Evolutionary conservation across 257 asterid genomes (phyloP).

Genomic region (Cordia subcordata): DNA sequence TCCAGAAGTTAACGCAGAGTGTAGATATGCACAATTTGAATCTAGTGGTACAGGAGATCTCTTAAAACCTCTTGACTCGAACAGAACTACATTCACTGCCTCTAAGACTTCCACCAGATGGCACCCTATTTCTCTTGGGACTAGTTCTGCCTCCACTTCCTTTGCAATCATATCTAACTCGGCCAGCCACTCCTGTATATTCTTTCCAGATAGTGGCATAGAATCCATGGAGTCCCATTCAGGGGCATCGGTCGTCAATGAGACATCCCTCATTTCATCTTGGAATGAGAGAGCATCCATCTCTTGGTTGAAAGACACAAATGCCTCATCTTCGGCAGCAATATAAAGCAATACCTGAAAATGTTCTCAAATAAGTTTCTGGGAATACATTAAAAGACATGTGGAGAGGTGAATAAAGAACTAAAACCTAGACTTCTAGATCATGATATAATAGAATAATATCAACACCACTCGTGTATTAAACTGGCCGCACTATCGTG

Average conservation of each 20-base stretch:
- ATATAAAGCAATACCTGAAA: constrained; percentile 73
- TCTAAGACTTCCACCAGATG: constrained; percentile 72
- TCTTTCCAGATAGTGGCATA: constrained; percentile 80
- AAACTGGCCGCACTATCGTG: no score
- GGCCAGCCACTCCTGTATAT: constrained; percentile 59
- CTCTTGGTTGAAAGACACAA: constrained; percentile 61
- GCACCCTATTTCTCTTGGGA: constrained; percentile 78
- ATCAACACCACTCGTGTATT: no score
- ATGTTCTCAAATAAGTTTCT: background rate
- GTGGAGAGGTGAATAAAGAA: background rate
- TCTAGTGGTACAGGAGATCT: constrained; percentile 70
- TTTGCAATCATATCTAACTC: constrained; percentile 74
- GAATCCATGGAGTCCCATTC: constrained; percentile 52
- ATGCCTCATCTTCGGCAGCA: constrained; percentile 87
- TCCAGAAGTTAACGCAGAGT: constrained; percentile 70
- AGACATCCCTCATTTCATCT: constrained; percentile 44
- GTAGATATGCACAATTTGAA: constrained; percentile 78
- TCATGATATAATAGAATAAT: no score
- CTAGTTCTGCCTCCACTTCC: constrained; percentile 89
- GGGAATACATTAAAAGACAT: background rate
- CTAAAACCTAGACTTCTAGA: no score
- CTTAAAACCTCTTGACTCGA: constrained; percentile 66
- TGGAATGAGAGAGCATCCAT: constrained; percentile 51
- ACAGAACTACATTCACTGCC: constrained; percentile 79
- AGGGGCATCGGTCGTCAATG: constrained; percentile 25